Evolutionary conservation across 208 protist species (phyloP), one percentile per base, ranked within the genome.

Genomic region (Trypanosoma congolense): DNA sequence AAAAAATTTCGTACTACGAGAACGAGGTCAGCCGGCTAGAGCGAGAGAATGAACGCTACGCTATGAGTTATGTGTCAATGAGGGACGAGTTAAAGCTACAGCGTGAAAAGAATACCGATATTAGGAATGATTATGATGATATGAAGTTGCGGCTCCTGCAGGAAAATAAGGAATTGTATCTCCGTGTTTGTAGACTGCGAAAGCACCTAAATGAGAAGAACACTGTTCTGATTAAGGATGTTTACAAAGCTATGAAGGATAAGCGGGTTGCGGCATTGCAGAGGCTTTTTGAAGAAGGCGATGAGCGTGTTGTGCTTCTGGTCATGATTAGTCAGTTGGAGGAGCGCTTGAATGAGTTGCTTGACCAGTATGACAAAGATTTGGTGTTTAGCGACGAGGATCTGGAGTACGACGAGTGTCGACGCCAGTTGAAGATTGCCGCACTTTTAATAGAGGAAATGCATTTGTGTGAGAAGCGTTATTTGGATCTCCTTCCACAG

Each of bases 111-210:
- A 42, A 69, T 28, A 47, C 61, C 24, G n/a, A 53, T 4, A 35
- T 70, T 22, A 50, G 73, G 12, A 47, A 52, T 6, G 65, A 56
- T 9, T 60, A 77, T 31, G 77, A 87, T 29, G 63, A 77, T 33
- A 78, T 90, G 1, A 54, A 82, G 12, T 75, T 80, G 51, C 69
- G 48, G 4, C 61, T 92, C n/a, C 75, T 77, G 33, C 73, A 88
- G 19, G 88, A 95, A 52, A 92, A 90, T 65, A 91, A 92, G 49
- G 85, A 95, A 41, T 69, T 92, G 64, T 84, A 95, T 38, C 67
- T 92, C 18, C 84, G 86, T 43, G 57, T 95, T 30, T 95, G 86
- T 52, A 77, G 80, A 9, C 56, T 95, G 18, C 80, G 80, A 4
- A 95, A 95, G 63, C 74, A 91, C 44, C 63, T 94, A 10, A 57